Conservation (phyloP, 1,284 basidiomycete species). For the Trichosporon sp. region DNA sequence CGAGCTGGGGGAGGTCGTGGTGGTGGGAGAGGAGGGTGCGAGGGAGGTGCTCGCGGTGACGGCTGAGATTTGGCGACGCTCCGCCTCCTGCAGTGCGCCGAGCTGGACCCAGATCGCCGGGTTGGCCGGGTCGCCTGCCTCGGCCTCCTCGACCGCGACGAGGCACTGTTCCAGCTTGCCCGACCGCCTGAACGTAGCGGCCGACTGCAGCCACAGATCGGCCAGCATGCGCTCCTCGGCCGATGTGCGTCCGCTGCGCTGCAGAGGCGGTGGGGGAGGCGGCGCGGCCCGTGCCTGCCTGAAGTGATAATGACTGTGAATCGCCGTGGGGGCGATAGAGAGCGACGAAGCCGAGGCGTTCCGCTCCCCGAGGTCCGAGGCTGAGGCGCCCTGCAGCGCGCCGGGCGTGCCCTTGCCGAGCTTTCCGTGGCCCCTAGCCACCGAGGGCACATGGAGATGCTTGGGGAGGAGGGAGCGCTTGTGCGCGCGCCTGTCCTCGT, state of each 20-base stretch:
- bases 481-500: constrained; percentile 22
- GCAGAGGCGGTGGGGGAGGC: constrained; percentile 39
- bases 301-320: constrained; percentile 68
- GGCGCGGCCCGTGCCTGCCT: constrained; percentile 25
- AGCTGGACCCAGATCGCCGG: constrained; percentile 94
- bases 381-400: too few relatives aligned
- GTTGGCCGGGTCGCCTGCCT: constrained; percentile 81
- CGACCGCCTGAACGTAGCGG: constrained; percentile 86
- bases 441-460: constrained; percentile 51
- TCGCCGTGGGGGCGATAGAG: constrained; percentile 69
- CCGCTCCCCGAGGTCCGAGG: background rate
- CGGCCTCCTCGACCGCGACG: constrained; percentile 92
- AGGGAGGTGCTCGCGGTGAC: too few relatives aligned
- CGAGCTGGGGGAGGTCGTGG: too few relatives aligned
- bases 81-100: constrained; percentile 68
- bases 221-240: constrained; percentile 74
- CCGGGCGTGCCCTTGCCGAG: constrained; percentile 28
- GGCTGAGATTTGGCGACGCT: background rate
- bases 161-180: constrained; percentile 87
- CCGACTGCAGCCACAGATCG: constrained; percentile 89
- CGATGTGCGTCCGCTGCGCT: constrained; percentile 56
- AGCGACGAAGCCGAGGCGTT: constrained; percentile 35
- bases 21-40: too few relatives aligned
- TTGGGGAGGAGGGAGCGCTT: constrained; percentile 41
- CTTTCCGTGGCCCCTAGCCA: constrained; percentile 6